Percentiles rank a stretch among this genome's conserved stretches.
These are phyloP conservation scores for Stentor roeselii DNA, from an alignment of 73 alveolate species.

Conservation along the genomic window DNA sequence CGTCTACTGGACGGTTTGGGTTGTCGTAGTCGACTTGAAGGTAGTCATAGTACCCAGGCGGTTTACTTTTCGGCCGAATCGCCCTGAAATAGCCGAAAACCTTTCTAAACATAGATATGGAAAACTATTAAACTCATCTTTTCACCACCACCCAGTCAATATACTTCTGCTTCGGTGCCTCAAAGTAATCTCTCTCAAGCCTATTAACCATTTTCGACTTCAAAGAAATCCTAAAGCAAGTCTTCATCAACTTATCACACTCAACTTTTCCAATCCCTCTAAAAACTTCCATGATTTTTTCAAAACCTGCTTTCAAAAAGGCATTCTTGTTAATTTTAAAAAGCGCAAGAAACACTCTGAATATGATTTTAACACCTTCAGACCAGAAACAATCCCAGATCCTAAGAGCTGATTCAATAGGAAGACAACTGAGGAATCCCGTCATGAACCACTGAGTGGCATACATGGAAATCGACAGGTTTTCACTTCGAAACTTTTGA, in stretches of 20 bases:
- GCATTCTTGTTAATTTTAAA: slow-evolving; percentile 55
- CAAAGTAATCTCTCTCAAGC: slow-evolving; percentile 2
- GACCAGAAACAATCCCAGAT: slow-evolving; percentile 73
- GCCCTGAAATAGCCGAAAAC: neutral
- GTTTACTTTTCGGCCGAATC: neutral
- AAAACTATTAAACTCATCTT: neutral
- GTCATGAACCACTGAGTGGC: slow-evolving; percentile 90
- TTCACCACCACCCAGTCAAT: neutral
- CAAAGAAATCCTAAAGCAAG: slow-evolving; percentile 16
- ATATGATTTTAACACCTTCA: slow-evolving; percentile 75
- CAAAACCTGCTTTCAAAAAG: slow-evolving; percentile 1
- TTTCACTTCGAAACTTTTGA: neutral
- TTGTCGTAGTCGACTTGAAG: neutral
- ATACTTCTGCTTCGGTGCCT: slow-evolving; percentile 14
- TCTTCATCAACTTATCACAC: neutral
- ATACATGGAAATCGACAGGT: slow-evolving; percentile 52
- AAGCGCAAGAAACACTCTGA: slow-evolving; percentile 76
- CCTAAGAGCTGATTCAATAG: slow-evolving; percentile 59
- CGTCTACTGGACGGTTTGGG: neutral
- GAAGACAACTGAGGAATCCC: slow-evolving; percentile 55
- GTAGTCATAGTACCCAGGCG: neutral
- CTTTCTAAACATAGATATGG: neutral
- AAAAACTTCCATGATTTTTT: slow-evolving; percentile 6
- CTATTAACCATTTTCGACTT: slow-evolving; percentile 10
- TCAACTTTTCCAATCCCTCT: slow-evolving; percentile 1